A percentile compares a stretch with the other conserved stretches of the same genome.
Conservation (phyloP, 2,329 filamentous ascomycete genomes). For the Orbilia oligospora region DNA sequence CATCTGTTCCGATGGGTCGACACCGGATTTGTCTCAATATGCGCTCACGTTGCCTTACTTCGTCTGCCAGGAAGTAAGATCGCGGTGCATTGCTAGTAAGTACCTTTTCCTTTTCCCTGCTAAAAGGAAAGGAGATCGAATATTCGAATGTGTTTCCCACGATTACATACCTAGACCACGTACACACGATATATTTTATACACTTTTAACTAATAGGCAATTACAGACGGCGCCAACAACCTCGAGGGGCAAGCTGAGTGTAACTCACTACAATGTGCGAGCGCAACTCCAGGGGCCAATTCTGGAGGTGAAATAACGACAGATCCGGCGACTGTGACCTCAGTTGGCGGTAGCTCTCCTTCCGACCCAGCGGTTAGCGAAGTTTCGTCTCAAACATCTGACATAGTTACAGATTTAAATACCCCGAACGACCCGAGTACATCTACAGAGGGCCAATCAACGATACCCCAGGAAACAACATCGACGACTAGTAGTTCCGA, state of each 20-base stretch:
- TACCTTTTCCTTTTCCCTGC: not conserved
- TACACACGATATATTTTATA: no score
- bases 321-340: no score
- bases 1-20: constrained; percentile 8
- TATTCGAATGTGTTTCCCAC: no score
- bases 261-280: not conserved
- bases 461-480: not conserved
- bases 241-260: not conserved
- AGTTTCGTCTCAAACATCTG: no score
- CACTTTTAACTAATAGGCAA: no score
- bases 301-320: no score
- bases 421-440: no score
- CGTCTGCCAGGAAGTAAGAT: constrained; percentile 26
- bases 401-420: no score
- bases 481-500: not conserved
- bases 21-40: constrained; percentile 25
- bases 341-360: no score
- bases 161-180: no score
- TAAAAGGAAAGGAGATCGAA: not conserved
- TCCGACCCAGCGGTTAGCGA: no score
- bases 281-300: not conserved
- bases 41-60: constrained; percentile 30
- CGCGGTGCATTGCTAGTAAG: constrained; percentile 33
- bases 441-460: not conserved
- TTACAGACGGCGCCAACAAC: not conserved